Percentiles rank a stretch among this genome's conserved stretches.
Conservation (phyloP, 2,329 filamentous ascomycete genomes). For the Didymella lethalis region DNA sequence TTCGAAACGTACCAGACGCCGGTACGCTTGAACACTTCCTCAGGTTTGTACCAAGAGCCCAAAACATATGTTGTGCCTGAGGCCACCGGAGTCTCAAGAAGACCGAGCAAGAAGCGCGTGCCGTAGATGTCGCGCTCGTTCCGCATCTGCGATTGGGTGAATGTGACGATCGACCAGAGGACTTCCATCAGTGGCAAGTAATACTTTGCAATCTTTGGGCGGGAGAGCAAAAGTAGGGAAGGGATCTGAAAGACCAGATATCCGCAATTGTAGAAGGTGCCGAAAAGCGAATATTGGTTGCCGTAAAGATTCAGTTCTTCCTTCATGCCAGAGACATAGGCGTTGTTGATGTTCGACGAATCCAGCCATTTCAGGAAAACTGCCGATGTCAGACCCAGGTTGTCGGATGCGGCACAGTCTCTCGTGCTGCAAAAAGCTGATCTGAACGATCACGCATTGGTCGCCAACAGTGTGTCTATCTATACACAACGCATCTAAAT, state of each 20-base stretch:
- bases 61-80: slow-evolving; percentile 50
- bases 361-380: slow-evolving; percentile 52
- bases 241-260: slow-evolving; percentile 53
- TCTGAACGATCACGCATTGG: too few relatives aligned
- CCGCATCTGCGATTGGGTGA: slow-evolving; percentile 50
- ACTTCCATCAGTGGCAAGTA: slow-evolving; percentile 53
- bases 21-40: slow-evolving; percentile 62
- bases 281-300: slow-evolving; percentile 63
- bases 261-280: slow-evolving; percentile 57
- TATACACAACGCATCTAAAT: too few relatives aligned
- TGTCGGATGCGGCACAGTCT: slow-evolving; percentile 1
- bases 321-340: slow-evolving; percentile 50
- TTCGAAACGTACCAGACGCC: slow-evolving; percentile 64
- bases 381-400: slow-evolving; percentile 22
- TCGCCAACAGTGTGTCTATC: too few relatives aligned
- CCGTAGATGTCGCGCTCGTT: slow-evolving; percentile 52
- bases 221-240: slow-evolving; percentile 49
- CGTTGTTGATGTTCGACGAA: slow-evolving; percentile 56
- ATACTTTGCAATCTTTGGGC: slow-evolving; percentile 48
- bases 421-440: too few relatives aligned
- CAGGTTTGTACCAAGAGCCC: slow-evolving; percentile 54
- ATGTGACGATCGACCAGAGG: slow-evolving; percentile 53
- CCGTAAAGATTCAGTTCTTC: slow-evolving; percentile 53
- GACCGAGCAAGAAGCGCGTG: slow-evolving; percentile 50
- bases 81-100: slow-evolving; percentile 49